Conservation (phyloP, 495 filamentous ascomycete genomes). For the Elasticomyces elasticus region DNA sequence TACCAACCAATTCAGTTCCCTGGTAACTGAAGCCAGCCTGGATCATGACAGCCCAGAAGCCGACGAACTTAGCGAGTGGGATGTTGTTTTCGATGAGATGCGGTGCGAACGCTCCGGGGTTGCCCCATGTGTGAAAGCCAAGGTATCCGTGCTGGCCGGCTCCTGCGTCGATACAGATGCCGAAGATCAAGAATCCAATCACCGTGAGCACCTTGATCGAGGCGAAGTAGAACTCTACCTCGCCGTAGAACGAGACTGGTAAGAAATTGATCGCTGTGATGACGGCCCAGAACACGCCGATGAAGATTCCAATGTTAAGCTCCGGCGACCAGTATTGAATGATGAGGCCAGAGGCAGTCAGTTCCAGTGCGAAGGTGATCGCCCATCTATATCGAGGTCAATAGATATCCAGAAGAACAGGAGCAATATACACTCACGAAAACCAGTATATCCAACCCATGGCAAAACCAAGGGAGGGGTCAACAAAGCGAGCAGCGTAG, state of each 20-base stretch:
- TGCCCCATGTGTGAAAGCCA: constrained; percentile 52
- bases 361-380: constrained; percentile 19
- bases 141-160: constrained; percentile 42
- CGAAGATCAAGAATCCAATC: constrained; percentile 32
- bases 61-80: constrained; percentile 27
- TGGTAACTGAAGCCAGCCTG: constrained; percentile 39
- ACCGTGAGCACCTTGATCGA: constrained; percentile 39
- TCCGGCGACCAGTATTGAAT: constrained; percentile 39
- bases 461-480: constrained; percentile 55
- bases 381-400: constrained; percentile 15
- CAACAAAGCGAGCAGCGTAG: constrained; percentile 42
- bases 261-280: constrained; percentile 29
- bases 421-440: constrained; percentile 6
- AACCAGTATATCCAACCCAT: constrained; percentile 36
- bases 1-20: constrained; percentile 59
- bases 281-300: constrained; percentile 32
- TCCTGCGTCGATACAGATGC: constrained; percentile 42
- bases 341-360: constrained; percentile 38
- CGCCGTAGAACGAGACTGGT: constrained; percentile 39
- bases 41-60: constrained; percentile 30
- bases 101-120: constrained; percentile 49
- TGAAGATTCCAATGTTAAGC: constrained; percentile 34
- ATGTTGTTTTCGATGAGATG: constrained; percentile 19
- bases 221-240: constrained; percentile 38
- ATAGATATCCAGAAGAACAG: not conserved